Base-by-base conservation (phyloP, 2,329 filamentous ascomycete species). In the Periconia macrospinosa region DNA sequence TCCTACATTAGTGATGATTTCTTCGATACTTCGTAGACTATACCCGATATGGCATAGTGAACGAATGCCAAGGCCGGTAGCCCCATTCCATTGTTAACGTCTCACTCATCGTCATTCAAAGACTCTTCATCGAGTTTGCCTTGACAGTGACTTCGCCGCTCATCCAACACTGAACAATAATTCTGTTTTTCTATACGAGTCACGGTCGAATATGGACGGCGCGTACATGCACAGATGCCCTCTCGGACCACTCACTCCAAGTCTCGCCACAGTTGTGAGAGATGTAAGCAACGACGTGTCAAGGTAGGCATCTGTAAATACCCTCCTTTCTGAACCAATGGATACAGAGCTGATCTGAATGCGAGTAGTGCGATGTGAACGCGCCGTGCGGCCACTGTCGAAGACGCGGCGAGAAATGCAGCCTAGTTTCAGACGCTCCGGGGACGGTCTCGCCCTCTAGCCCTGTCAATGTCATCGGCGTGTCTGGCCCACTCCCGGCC, bases 361-460 rank as follows among this genome's bases (percentile, higher is more conserved):
- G 18, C 30, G 2, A 37, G 20, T 45, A 51, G 49, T 51, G 49
- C 18, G 42, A 46, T 41, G 23, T 51, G 11, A 33, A 51, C 19
- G 17, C n/a, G 10, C 49, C 49, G 20, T 51, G 49, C 23, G 8
- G 17, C 10, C 18, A 51, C 33, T 51, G 49, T 30, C 42, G n/a
- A 14, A 51, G 49, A 27, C 30, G 49, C 20, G 19, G 30, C 15
- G 49, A 51, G 40, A 17, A 45, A 11, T 51, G 49, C 33, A 51
- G 49, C 30, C 49, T 51, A 19, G 6, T 37, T 3, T 13, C 33
- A 14, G 11, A 37, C 33, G 20, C 20, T 41, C 18, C 30, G 20
- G 8, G 33, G n/a, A n/a, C 33, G 11, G 18, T 30, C 44, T 18
- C 30, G 18, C 14, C 37, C 14, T 43, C 41, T 8, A 43, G 17